These are phyloP conservation scores for Sarocladium brachiariae DNA, from an alignment of 2,329 filamentous ascomycete genomes.

Conservation along the genomic window DNA sequence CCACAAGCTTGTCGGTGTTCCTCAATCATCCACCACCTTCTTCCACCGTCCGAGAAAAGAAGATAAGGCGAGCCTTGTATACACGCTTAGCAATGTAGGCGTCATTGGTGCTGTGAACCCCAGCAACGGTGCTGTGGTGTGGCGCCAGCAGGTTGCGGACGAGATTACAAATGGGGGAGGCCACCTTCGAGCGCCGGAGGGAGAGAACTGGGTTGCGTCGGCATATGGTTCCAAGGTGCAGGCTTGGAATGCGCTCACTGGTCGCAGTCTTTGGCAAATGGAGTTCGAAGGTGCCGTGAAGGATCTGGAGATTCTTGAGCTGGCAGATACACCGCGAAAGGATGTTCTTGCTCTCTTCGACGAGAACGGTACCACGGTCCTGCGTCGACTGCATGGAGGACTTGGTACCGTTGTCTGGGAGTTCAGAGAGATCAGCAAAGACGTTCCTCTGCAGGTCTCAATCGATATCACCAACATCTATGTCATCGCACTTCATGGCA, in stretches of 20 bases:
- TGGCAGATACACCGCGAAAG: conserved; percentile 56
- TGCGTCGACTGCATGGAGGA: conserved; percentile 66
- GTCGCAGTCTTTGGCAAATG: conserved; percentile 69
- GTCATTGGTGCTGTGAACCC: conserved; percentile 87
- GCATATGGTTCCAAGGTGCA: conserved; percentile 64
- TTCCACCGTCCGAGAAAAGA: conserved; percentile 81
- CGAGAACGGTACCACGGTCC: conserved; percentile 47
- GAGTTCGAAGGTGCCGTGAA: conserved; percentile 51
- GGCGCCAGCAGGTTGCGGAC: conserved; percentile 69
- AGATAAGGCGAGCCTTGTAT: conserved; percentile 83
- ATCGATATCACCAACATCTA: conserved; percentile 65
- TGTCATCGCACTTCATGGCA: conserved; percentile 67
- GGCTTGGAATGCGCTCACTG: conserved; percentile 78
- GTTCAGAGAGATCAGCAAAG: conserved; percentile 59
- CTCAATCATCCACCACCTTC: conserved; percentile 79
- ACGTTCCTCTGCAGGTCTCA: conserved; percentile 69
- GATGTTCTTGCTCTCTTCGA: conserved; percentile 67
- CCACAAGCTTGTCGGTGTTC: conserved; percentile 77
- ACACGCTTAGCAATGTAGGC: conserved; percentile 79
- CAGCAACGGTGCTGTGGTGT: conserved; percentile 73
- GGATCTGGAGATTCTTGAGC: conserved; percentile 72
- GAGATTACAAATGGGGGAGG: conserved; percentile 40
- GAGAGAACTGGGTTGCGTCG: conserved; percentile 69
- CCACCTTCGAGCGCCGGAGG: conserved; percentile 67
- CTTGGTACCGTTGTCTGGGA: conserved; percentile 76